Evolutionary conservation across 441 rosid genomes (phyloP).

Genomic region (Pelargonium citronellum): DNA sequence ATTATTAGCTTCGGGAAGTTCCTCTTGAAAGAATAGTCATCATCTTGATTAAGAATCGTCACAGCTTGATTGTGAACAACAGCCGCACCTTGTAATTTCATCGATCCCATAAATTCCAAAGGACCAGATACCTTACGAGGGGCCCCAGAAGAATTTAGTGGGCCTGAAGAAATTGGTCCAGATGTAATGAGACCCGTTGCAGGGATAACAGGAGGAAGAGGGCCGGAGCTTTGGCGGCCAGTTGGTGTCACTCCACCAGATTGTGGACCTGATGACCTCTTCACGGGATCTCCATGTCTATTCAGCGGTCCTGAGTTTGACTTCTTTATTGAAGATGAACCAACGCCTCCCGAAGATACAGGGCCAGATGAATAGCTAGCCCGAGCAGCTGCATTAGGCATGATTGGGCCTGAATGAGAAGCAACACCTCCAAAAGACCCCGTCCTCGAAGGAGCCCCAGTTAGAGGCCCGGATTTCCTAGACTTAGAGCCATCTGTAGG

Average conservation of each 20-base stretch:
- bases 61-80: conserved; percentile 75
- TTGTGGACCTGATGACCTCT: conserved; percentile 86
- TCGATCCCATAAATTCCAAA: conserved; percentile 70
- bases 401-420: conserved; percentile 74
- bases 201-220: conserved; percentile 81
- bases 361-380: conserved; percentile 59
- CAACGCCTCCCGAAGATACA: conserved; percentile 49
- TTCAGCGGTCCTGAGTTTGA: conserved; percentile 91
- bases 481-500: conserved; percentile 72
- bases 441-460: conserved; percentile 73
- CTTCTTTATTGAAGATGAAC: conserved; percentile 75
- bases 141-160: conserved; percentile 73
- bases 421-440: conserved; percentile 92
- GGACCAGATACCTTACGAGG: conserved; percentile 95
- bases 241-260: conserved; percentile 76
- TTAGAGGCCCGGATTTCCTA: conserved; percentile 91
- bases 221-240: conserved; percentile 88
- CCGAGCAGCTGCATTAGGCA: conserved; percentile 66
- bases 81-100: conserved; percentile 56
- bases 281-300: conserved; percentile 84
- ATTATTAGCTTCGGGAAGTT: conserved; percentile 69
- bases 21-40: conserved; percentile 60
- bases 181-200: conserved; percentile 91
- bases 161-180: conserved; percentile 82
- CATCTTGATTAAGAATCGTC: conserved; percentile 58